Conservation (phyloP, 2,329 filamentous ascomycete species). For the Nemania serpens region DNA sequence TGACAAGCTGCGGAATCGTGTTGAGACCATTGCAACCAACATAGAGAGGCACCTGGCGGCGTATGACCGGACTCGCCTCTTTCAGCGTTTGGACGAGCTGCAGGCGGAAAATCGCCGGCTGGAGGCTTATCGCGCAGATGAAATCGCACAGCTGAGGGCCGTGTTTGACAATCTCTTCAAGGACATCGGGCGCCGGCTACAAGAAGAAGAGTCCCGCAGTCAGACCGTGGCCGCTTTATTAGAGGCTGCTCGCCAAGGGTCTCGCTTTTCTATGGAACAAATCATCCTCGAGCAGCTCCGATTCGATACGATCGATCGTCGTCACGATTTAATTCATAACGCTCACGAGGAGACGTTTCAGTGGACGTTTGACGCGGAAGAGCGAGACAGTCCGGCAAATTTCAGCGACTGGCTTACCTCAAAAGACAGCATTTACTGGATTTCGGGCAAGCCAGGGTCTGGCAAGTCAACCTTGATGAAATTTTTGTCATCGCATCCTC, state of each 20-base stretch:
- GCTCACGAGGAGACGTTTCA: not conserved
- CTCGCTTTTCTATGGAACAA: not conserved
- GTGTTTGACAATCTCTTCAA: not conserved
- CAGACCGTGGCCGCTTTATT: not conserved
- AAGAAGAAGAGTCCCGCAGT: not conserved
- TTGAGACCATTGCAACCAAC: not conserved
- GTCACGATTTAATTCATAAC: not conserved
- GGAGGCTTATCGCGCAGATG: not conserved
- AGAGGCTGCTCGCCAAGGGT: not conserved
- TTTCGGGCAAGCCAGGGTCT: conserved; percentile 27
- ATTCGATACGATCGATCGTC: not conserved
- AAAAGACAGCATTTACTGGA: conserved; percentile 18
- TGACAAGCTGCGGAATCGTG: not conserved
- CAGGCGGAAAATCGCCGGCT: not conserved
- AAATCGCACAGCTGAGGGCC: not conserved
- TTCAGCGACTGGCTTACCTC: not conserved
- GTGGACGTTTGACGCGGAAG: not conserved
- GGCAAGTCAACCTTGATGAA: conserved; percentile 32
- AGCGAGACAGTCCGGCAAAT: not conserved
- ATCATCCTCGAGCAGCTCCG: not conserved
- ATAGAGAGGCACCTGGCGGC: not conserved
- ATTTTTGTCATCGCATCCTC: conserved; percentile 6
- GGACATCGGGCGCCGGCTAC: not conserved
- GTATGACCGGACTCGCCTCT: not conserved
- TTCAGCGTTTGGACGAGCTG: not conserved